Percentiles rank a stretch among this genome's conserved stretches.
These are phyloP conservation scores for Parachaetomium inaequale DNA, from an alignment of 495 filamentous ascomycete genomes.

Conservation along the genomic window DNA sequence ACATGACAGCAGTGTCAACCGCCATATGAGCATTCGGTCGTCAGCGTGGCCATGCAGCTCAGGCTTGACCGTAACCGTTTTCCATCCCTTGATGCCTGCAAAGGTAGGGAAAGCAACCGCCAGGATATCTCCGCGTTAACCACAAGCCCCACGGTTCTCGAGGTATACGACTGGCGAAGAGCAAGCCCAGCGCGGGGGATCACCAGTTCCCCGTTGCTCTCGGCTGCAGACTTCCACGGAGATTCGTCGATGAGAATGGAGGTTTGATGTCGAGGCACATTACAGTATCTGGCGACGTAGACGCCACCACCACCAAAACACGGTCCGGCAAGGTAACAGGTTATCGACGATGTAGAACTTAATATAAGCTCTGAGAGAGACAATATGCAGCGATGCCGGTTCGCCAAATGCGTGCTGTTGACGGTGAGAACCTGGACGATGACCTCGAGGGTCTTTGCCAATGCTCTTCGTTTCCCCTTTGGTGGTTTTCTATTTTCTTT, in stretches of 20 bases:
- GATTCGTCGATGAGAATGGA: constrained; percentile 49
- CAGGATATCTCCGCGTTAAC: constrained; percentile 73
- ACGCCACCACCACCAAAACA: neutral
- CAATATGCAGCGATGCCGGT: no score
- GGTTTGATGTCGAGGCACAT: constrained; percentile 78
- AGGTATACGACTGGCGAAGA: constrained; percentile 80
- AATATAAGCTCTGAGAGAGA: neutral
- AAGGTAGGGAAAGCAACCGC: constrained; percentile 38
- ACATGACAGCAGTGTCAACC: neutral
- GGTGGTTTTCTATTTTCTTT: neutral
- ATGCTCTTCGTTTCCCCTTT: neutral
- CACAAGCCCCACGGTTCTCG: constrained; percentile 57
- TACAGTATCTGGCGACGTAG: neutral
- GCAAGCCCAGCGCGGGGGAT: constrained; percentile 43
- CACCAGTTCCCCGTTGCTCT: constrained; percentile 42
- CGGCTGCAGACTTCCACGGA: constrained; percentile 67
- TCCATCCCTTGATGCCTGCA: constrained; percentile 2
- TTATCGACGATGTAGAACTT: no score
- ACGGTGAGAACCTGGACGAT: neutral
- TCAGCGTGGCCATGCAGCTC: constrained; percentile 10
- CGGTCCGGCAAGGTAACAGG: neutral
- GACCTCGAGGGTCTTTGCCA: neutral
- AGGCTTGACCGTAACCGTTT: neutral
- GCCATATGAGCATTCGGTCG: constrained; percentile 1
- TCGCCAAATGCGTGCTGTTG: neutral